Conservation (phyloP, 108 stramenopile genomes). For the Nitzschia putrida region DNA sequence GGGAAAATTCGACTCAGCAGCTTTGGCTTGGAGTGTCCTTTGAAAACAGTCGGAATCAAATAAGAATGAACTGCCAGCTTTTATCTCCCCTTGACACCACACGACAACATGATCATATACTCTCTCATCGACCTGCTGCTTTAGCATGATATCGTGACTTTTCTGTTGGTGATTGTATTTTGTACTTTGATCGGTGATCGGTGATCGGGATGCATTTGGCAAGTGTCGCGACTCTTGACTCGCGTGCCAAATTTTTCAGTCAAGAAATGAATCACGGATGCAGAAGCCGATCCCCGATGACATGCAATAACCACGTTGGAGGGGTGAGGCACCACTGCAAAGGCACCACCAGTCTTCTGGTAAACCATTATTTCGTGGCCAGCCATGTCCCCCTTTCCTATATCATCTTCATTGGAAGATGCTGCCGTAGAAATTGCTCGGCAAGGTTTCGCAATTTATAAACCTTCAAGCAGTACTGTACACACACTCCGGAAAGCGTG, state of each 20-base stretch:
- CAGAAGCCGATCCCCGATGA: too few species aligned
- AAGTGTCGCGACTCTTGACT: too few species aligned
- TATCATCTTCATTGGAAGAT: conserved; percentile 15
- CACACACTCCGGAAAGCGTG: neutral
- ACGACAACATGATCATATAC: conserved; percentile 50
- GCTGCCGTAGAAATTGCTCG: conserved; percentile 12
- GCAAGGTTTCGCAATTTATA: conserved; percentile 18
- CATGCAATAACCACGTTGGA: too few species aligned
- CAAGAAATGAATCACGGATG: too few species aligned
- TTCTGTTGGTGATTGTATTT: too few species aligned
- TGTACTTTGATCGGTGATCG: too few species aligned
- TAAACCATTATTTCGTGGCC: too few species aligned
- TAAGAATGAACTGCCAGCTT: conserved; percentile 46
- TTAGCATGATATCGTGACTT: too few species aligned
- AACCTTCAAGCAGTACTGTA: neutral
- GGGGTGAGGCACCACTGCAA: too few species aligned
- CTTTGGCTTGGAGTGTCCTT: conserved; percentile 32
- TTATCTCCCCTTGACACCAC: conserved; percentile 55
- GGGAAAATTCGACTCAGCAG: conserved; percentile 48
- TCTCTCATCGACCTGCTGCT: neutral
- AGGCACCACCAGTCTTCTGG: too few species aligned
- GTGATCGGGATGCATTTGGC: too few species aligned
- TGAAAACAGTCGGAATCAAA: conserved; percentile 52
- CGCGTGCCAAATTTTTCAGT: too few species aligned
- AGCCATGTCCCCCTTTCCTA: conserved; percentile 1